Percentiles rank a stretch among this genome's conserved stretches.
Conservation (phyloP, 331 rosid genomes). For the Erythrophleum ivorense region DNA sequence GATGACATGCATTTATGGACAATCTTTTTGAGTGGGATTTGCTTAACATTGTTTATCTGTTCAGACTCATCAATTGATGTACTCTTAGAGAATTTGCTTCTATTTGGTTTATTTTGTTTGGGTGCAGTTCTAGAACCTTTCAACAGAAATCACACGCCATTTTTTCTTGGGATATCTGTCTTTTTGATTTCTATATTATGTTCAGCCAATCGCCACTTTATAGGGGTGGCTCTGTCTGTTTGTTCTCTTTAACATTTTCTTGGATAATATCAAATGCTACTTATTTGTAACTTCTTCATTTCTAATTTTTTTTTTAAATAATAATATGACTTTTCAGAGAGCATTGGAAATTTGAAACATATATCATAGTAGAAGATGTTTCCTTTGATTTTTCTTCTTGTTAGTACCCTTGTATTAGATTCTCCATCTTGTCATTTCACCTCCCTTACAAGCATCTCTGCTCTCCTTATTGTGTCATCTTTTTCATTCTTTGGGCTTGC, state of each 20-base stretch:
- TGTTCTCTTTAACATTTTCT: not conserved
- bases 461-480: conserved; percentile 1
- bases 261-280: not conserved
- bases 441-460: conserved; percentile 4
- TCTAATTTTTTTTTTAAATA: not conserved
- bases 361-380: not conserved
- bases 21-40: not conserved
- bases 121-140: conserved; percentile 6
- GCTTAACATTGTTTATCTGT: not conserved
- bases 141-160: not conserved
- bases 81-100: conserved; percentile 15
- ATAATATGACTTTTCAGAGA: not conserved
- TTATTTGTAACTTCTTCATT: not conserved
- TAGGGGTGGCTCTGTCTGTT: not conserved
- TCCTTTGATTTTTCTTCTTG: not conserved
- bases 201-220: conserved; percentile 5
- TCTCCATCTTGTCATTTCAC: conserved; percentile 29
- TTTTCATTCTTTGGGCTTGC: conserved; percentile 7
- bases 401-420: not conserved
- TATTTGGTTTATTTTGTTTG: not conserved
- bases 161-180: not conserved
- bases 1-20: too few species aligned
- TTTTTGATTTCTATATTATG: conserved; percentile 1
- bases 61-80: not conserved
- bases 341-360: not conserved